Conservation (phyloP, 2,329 filamentous ascomycete species). For the Penicillium vulpinum region DNA sequence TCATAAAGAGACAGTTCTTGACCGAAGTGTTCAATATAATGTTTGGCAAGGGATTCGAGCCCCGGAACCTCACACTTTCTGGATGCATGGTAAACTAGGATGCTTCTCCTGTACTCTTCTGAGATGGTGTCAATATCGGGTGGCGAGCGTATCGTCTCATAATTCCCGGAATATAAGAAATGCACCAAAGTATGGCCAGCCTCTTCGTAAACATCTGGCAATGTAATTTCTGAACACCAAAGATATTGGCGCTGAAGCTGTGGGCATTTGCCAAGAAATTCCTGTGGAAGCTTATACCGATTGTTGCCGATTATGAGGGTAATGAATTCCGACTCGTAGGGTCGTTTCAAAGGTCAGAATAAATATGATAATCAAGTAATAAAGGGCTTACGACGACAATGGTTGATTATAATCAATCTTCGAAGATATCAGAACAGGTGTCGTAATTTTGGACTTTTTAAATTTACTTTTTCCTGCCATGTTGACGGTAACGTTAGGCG, state of each 20-base stretch:
- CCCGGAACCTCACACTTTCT: conserved; percentile 9
- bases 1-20: conserved; percentile 6
- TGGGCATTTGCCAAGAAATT: background rate
- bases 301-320: background rate
- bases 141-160: conserved; percentile 12
- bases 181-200: conserved; percentile 19
- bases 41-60: conserved; percentile 5
- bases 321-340: background rate
- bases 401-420: too few relatives aligned
- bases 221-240: background rate
- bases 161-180: conserved; percentile 17
- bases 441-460: too few relatives aligned
- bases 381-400: too few relatives aligned
- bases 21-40: conserved; percentile 16
- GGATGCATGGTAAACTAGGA: conserved; percentile 19
- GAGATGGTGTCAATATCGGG: too few relatives aligned
- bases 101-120: conserved; percentile 12
- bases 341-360: background rate
- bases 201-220: conserved; percentile 26
- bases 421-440: background rate
- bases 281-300: background rate
- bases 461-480: too few relatives aligned
- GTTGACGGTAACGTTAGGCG: too few relatives aligned
- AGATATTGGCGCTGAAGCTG: background rate
- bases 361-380: too few relatives aligned